Base-by-base conservation (phyloP, 2,329 filamentous ascomycete species). In the Parastagonospora nodorum region DNA sequence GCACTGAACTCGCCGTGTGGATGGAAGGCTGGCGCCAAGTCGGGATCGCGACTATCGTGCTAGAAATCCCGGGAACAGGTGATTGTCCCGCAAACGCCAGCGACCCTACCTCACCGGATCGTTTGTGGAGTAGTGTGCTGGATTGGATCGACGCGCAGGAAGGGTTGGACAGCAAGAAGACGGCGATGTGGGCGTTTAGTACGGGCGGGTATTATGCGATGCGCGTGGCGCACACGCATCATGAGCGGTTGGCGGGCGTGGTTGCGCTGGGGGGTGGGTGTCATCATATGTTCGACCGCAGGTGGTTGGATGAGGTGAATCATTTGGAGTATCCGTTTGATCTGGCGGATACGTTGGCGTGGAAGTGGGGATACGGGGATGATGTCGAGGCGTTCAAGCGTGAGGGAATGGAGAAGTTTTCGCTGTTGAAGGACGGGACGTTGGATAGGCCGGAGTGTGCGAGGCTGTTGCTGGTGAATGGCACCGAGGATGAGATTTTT, bases 171-270 rank as follows among this genome's bases (percentile, higher is more conserved):
- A 75, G 73, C 48, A 67, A 67, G 28, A 78, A 77, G 42, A 62
- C 82, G 6, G 76, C 79, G 0, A 74, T 82, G 27, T 85, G 83
- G 82, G 82, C 79, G 0, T 83, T 84, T 61, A 79, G 76, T 48
- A 85, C 83, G 0, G 83, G 83, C 12, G 83, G 83, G 0, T 85
- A 82, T 67, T 84, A 85, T 60, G 77, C 80, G 1, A 81, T 85
- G 8, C 74, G 83, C 12, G 61, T 82, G 2, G 83, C 83, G 24
- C 81, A 85, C 60, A 85, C 83, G 6, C 83, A 85, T 55, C 70
- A 77, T 0, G 69, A 78, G n/a, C 67, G 76, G 33, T 63, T 85
- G 8, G 74, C 77, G 2, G 83, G 80, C 5, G 76, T 80, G 0
- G 80, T 84, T 0, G 78, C 81, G 4, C 74, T 80, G 14, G 83